Conservation (phyloP, 2,329 filamentous ascomycete genomes). For the Stachybotrys chlorohalonatus region DNA sequence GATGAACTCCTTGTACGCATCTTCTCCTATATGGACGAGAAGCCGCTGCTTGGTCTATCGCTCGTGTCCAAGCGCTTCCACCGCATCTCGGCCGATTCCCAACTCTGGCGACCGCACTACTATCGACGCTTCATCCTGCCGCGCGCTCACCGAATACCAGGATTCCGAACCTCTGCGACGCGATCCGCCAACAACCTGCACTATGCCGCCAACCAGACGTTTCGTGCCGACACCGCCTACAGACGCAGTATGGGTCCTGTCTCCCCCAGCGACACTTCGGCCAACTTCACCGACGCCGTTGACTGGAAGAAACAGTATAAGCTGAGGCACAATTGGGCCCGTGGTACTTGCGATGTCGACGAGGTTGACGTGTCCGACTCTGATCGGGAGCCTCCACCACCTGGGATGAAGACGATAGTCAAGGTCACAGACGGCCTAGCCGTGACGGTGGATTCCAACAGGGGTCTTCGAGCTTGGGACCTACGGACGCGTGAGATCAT, state of each 20-base stretch:
- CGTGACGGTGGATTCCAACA: conserved; percentile 61
- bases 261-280: conserved; percentile 39
- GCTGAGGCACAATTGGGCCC: conserved; percentile 83
- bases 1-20: conserved; percentile 85
- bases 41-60: conserved; percentile 53
- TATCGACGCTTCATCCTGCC: conserved; percentile 81
- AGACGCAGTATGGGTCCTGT: conserved; percentile 32
- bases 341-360: conserved; percentile 69
- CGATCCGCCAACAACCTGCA: conserved; percentile 25
- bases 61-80: conserved; percentile 69
- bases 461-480: conserved; percentile 72
- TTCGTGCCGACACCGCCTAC: conserved; percentile 33
- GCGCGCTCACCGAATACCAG: conserved; percentile 66
- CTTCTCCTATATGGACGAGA: conserved; percentile 64
- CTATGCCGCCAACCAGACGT: conserved; percentile 31
- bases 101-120: conserved; percentile 86
- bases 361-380: conserved; percentile 54
- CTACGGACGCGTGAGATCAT: conserved; percentile 54
- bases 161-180: conserved; percentile 36
- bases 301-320: conserved; percentile 89
- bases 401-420: conserved; percentile 54
- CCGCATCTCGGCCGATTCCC: conserved; percentile 66
- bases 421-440: conserved; percentile 70
- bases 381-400: conserved; percentile 18
- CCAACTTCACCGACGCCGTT: conserved; percentile 26